Evolutionary conservation across 1,284 basidiomycete genomes (phyloP).

Genomic region (Dichomitus squalens): DNA sequence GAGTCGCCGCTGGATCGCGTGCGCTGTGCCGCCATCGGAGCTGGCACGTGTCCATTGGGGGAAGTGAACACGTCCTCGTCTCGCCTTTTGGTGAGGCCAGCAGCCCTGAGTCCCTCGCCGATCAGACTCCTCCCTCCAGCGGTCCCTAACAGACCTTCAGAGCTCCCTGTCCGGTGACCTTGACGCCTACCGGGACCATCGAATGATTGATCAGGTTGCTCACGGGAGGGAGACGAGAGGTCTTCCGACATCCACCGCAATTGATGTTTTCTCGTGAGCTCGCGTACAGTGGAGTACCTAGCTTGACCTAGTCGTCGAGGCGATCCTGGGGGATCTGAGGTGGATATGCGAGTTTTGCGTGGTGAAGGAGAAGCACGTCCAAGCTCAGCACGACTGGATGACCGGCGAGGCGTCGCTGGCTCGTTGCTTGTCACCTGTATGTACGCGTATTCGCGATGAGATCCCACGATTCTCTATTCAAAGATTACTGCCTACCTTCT

Average conservation of each 20-base stretch:
- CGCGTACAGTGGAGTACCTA: conserved; percentile 47
- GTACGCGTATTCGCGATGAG: conserved; percentile 2
- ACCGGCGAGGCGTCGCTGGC: conserved; percentile 29
- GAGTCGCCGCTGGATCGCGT: conserved; percentile 28
- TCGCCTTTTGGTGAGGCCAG: conserved; percentile 55
- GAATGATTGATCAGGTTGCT: conserved; percentile 33
- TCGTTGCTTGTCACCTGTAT: conserved; percentile 16
- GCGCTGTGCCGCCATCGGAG: conserved; percentile 16
- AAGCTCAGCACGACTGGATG: conserved; percentile 13
- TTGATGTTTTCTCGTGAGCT: conserved; percentile 49
- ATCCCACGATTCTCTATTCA: neutral
- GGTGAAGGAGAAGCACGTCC: conserved; percentile 30
- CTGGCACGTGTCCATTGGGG: conserved; percentile 14
- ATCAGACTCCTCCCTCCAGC: conserved; percentile 54
- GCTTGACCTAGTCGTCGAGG: conserved; percentile 37
- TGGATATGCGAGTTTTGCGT: conserved; percentile 25
- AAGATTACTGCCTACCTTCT: conserved; percentile 40
- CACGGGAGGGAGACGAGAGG: conserved; percentile 31
- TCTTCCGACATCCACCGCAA: conserved; percentile 51
- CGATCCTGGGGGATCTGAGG: conserved; percentile 27
- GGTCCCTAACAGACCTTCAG: conserved; percentile 57
- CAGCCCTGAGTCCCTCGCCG: conserved; percentile 71
- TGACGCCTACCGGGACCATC: conserved; percentile 41
- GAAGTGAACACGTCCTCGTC: conserved; percentile 45
- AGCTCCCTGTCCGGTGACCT: conserved; percentile 60